Base-by-base conservation (phyloP, 2,329 filamentous ascomycete genomes). In the Colletotrichum sp. region DNA sequence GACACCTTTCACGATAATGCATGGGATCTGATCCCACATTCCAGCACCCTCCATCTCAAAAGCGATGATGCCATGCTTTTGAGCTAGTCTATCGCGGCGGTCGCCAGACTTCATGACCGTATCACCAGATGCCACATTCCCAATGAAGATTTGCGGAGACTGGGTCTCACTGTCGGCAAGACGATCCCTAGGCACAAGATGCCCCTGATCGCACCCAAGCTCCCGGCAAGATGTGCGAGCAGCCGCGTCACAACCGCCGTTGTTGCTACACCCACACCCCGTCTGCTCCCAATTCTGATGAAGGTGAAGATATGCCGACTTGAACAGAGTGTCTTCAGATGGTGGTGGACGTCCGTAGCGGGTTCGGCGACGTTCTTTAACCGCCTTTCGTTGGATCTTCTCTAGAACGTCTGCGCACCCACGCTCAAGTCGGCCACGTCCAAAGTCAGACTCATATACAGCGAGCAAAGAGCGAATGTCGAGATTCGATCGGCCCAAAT, bases 21-120 rank as follows among this genome's bases (percentile, higher is more conserved):
- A 85, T 0, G 85, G 85, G 0, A 86, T 69, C 0, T 78, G 76
- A 2, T 83, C 80, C 80, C 80, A 84, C 0, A 80, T 61, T 0
- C 84, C 84, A 2, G 83, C 83, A 0, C 81, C 80, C 26, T 84
- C 84, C 81, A 81, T 85, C 74, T 84, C 84, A 55, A 84, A 85
- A 0, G 78, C 82, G 16, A 84, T 80, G 3, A 84, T 70, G 2
- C 65, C 63, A 1, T 79, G 70, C 32, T 73, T 16, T 12, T 71
- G 48, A 8, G 84, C 81, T 21, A 87, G 78, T 0, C 28, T 16
- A 67, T 88, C 86, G 15, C 86, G 82, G 18, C 83, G 77, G 15
- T 78, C 63, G 2, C 82, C 84, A 15, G 83, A 83, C 58, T 85
- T 86, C 74, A 89, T 84, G 2, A 88, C 84, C 2, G 79, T 80